Evolutionary conservation across 2,329 filamentous ascomycete species (phyloP), one percentile per base, ranked within the genome.

Genomic region (Gaeumannomyces tritici): DNA sequence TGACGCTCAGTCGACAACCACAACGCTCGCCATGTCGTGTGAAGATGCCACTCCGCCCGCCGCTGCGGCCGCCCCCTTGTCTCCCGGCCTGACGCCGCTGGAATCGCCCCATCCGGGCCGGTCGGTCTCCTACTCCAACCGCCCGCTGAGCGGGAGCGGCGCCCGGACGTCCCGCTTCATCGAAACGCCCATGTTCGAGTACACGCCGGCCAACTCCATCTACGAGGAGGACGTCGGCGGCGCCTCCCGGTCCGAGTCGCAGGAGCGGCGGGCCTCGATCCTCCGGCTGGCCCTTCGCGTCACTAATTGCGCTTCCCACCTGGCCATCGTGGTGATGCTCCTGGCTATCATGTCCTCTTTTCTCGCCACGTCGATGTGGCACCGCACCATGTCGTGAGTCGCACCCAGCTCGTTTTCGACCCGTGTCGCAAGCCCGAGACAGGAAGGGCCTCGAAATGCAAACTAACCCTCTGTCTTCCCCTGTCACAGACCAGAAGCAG

Each of bases 111-210:
- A 51, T n/a, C 42, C 42, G 7, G 42, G 42, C 21, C 9, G 42
- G 21, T n/a, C 42, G 8, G 42, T 51, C 7, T 51, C 42, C 42
- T 51, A n/a, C 42, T 51, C 42, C 42, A 58, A 33, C 56, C 56
- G 56, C 8, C 21, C 27, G 26, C 4, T 58, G 29, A 63, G 59
- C 62, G 33, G 29, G 35, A 11, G 59, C 55, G 47, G 59, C 51
- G 28, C 29, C 15, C 35, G 47, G 33, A 58, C 54, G 15, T 70
- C 70, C 12, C 64, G 68, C 12, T 71, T 72, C 55, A 67, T 67
- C 15, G 70, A 72, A 64, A 65, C 69, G 31, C 65, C 65, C 33
- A 69, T 70, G 67, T 63, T 67, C n/a, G 69, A 70, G 54, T 65
- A 64, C 59, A 70, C 69, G n/a, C 70, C 70, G 3, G 66, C 67